Base-by-base conservation (phyloP, 1,139 yeast genomes). In the Suhomyces bolitotheri region DNA sequence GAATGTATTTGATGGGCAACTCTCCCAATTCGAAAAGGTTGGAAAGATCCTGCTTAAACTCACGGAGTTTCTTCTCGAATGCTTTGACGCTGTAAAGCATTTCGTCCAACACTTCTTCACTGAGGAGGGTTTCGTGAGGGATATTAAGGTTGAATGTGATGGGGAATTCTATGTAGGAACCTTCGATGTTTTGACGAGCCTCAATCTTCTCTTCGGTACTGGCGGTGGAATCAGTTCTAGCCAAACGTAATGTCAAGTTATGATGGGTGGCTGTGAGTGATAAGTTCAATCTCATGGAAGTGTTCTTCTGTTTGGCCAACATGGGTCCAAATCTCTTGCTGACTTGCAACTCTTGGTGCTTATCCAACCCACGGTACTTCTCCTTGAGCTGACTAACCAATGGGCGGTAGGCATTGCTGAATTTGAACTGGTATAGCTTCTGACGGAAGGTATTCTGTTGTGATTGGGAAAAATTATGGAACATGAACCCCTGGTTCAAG, bases 101-200 rank as follows among this genome's bases (percentile, higher is more conserved):
- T 36, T 70, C 70, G 22, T 57, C 57, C 47, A 76, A 47, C 7
- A 73, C 60, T 23, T 73, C 76, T 27, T 70, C 72, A 43, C 71
- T 71, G 36, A 78, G 63, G 30, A 76, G 61, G 5, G 78, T 66
- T 43, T 71, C 66, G n/a, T 66, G 51, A n/a, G 82, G 82, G 31
- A 76, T 60, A 16, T 60, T 51, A 25, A 64, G 56, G 27, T 58
- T 48, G 26, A 62, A 61, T 40, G 67, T 71, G 17, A 76, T 44
- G 14, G 63, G 60, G 51, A 79, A 79, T 43, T 79, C 84, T 29
- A 79, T 73, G 51, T 64, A 71, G 32, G 78, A 69, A 2, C 82
- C 82, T 7, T 20, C 36, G 29, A 34, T 30, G 11, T 38, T 36
- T 19, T 45, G 45, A 27, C 35, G 39, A 22, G 27, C 34, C 25